phyloP scores from a whole-genome alignment of 768 basidiomycete species.

The Mycena rosella region DNA sequence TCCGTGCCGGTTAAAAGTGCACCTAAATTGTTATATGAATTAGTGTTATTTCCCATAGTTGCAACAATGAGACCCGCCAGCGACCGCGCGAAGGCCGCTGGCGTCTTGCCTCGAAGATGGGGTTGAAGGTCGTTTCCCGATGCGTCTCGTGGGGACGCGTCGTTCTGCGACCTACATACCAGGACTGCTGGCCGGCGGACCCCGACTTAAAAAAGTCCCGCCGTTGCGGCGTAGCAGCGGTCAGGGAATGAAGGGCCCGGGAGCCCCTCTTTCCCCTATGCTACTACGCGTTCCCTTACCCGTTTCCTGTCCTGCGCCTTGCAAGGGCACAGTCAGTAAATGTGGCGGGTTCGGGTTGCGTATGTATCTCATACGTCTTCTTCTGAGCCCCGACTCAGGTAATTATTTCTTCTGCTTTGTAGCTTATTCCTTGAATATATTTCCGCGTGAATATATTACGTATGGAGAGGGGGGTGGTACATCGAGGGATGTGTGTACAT shows the following conservation, averaged over 20 bases:
- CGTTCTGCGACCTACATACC: not conserved
- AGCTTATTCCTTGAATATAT: not conserved
- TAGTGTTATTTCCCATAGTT: not conserved
- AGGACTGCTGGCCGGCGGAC: not conserved
- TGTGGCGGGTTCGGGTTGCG: slow-evolving; percentile 1
- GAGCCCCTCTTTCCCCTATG: too few species aligned
- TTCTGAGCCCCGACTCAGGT: not conserved
- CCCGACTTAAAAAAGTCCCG: not conserved
- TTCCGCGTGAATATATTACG: not conserved
- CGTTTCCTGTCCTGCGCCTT: not conserved
- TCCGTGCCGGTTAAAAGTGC: not conserved
- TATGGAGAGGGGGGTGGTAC: not conserved
- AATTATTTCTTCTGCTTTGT: not conserved
- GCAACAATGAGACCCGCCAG: not conserved
- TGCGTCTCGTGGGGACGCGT: not conserved
- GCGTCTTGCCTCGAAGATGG: not conserved
- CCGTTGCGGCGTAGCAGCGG: too few species aligned
- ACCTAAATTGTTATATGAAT: not conserved
- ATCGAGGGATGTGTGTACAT: too few species aligned
- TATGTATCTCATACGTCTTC: not conserved
- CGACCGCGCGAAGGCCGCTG: not conserved
- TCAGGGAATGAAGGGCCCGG: too few species aligned
- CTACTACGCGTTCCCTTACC: not conserved
- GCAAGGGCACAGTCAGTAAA: not conserved
- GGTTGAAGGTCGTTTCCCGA: not conserved